Percentiles rank a stretch among this genome's conserved stretches.
phyloP scores from a whole-genome alignment of 805 yeast genomes.

The Yamadazyma olivae region DNA sequence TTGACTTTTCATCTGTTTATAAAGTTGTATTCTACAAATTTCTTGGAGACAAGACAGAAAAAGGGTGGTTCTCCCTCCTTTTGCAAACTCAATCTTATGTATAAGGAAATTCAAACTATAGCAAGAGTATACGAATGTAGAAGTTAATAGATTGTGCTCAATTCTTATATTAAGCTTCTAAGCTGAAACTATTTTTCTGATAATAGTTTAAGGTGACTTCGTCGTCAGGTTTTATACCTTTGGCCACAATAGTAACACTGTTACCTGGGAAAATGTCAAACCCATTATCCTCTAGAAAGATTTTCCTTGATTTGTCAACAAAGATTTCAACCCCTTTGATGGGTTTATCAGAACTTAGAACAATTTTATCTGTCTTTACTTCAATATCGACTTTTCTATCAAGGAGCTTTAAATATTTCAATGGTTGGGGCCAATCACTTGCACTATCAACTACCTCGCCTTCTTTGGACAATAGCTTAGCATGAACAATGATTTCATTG shows the following conservation, averaged over 20 bases:
- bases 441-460: constrained; percentile 25
- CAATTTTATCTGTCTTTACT: constrained; percentile 21
- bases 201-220: constrained; percentile 18
- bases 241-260: constrained; percentile 12
- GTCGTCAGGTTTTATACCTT: constrained; percentile 14
- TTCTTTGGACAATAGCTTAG: constrained; percentile 9
- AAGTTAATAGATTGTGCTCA: too few species aligned
- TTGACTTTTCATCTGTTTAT: too few species aligned
- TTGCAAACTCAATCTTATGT: too few species aligned
- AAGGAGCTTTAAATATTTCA: constrained; percentile 36
- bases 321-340: constrained; percentile 40
- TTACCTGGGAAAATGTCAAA: constrained; percentile 45
- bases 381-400: constrained; percentile 17
- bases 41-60: too few species aligned
- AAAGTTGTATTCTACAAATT: too few species aligned
- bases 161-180: too few species aligned
- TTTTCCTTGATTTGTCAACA: constrained; percentile 21
- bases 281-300: constrained; percentile 42
- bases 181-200: too few species aligned
- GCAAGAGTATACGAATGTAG: too few species aligned
- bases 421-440: constrained; percentile 51
- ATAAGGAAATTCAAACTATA: too few species aligned
- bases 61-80: too few species aligned
- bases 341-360: constrained; percentile 32
- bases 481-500: constrained; percentile 15